Base-by-base conservation (phyloP, 116 monocot genomes). In the Posidonia oceanica region DNA sequence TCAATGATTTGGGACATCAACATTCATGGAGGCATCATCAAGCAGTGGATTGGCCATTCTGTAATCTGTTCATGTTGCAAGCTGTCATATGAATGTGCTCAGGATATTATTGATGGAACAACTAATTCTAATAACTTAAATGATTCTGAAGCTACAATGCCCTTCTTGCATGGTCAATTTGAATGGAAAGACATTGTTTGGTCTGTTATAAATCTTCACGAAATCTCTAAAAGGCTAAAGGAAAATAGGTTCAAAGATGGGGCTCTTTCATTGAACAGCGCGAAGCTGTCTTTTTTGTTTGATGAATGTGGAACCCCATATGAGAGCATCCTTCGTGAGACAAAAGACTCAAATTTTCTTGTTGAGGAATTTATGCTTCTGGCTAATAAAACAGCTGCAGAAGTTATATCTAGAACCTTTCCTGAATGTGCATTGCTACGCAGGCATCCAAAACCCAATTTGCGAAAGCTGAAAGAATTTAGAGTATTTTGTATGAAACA, bases 321-420 rank as follows among this genome's bases (percentile, higher is more conserved):
- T 78, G 91, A 89, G 44, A 80, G 78, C 55, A 75, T 74, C 63
- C 63, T 79, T 21, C 53, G 61, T 74, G 82, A 82, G 61, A 79
- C 73, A 66, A 89, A 69, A 64, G 87, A 87, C 14, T 86, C 97
- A 18, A 75, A 82, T 68, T 87, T 29, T 72, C 61, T 89, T 71
- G 85, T 97, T 66, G 93, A 93, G 74, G 97, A 97, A 67, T 87
- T 97, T 68, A 90, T 90, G 90, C 75, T 97, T 55, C 52, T 97
- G 65, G 87, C 97, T 55, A 93, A 97, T 61, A 93, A 53, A 66
- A 84, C 92, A 16, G 85, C 73, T 66, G 97, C 93, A 41, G 84
- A 84, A 79, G 80, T 89, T 68, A 89, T 92, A 78, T 85, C 89
- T 11, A 82, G 69, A 79, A 63, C 80, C 42, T 97, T 85, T 82